Conservation (phyloP, 495 filamentous ascomycete species). For the Penicillium manginii region DNA sequence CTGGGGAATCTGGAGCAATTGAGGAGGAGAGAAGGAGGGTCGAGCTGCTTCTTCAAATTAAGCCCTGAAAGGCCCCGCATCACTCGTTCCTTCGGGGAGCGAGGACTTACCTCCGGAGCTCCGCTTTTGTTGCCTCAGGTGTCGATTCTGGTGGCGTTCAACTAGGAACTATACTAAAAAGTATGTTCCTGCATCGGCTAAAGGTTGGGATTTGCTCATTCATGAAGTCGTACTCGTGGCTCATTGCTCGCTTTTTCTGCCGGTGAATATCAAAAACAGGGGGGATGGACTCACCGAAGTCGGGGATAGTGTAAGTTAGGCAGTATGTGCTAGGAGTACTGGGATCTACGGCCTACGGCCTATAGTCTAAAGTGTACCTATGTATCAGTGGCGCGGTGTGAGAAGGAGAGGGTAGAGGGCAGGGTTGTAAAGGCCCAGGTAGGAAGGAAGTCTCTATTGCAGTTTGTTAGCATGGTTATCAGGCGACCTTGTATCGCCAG, state of each 20-base stretch:
- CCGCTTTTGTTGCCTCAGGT: slow-evolving; percentile 24
- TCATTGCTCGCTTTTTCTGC: slow-evolving; percentile 1
- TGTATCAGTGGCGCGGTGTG: background rate
- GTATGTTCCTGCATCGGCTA: background rate
- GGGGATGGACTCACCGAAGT: background rate
- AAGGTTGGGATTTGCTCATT: no score
- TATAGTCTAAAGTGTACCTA: background rate
- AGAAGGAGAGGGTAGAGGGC: background rate
- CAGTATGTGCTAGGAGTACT: background rate
- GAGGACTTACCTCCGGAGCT: slow-evolving; percentile 28
- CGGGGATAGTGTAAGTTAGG: background rate
- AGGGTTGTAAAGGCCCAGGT: background rate
- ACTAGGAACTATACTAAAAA: background rate
- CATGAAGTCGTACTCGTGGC: background rate
- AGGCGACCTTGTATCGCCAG: background rate
- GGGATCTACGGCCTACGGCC: background rate
- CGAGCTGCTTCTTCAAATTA: slow-evolving; percentile 15
- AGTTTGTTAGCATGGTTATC: background rate
- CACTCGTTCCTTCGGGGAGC: slow-evolving; percentile 41
- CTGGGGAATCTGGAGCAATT: slow-evolving; percentile 12
- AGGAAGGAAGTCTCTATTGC: background rate
- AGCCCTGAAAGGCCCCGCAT: slow-evolving; percentile 33
- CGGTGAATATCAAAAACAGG: background rate
- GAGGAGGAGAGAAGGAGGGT: slow-evolving; percentile 18
- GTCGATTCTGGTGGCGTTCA: slow-evolving; percentile 4